A percentile compares a stretch with the other conserved stretches of the same genome.
phyloP scores from a whole-genome alignment of 192 early-diverging fungal genomes.

The Gamsiella multidivaricata region DNA sequence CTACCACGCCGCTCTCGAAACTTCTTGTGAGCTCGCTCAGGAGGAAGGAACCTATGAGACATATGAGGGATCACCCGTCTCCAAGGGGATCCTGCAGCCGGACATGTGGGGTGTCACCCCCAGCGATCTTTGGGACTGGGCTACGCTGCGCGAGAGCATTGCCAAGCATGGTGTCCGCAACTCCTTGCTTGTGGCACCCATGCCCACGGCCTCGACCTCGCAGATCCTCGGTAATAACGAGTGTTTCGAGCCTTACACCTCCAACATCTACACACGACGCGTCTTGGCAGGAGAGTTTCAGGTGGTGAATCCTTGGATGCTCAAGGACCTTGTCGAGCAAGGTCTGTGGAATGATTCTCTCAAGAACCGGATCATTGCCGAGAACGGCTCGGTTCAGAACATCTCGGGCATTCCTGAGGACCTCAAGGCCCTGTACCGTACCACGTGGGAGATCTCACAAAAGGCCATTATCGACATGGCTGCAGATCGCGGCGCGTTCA shows the following conservation, averaged over 20 bases:
- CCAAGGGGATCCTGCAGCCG: conserved; percentile 90
- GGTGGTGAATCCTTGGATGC: conserved; percentile 94
- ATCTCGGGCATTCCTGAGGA: conserved; percentile 82
- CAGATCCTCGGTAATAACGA: conserved; percentile 99
- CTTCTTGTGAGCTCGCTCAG: conserved; percentile 90
- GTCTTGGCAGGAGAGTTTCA: conserved; percentile 98
- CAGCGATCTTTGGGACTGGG: conserved; percentile 93
- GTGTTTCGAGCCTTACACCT: conserved; percentile 93
- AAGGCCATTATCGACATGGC: conserved; percentile 93
- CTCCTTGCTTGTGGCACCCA: conserved; percentile 93
- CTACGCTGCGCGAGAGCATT: conserved; percentile 80
- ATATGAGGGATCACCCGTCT: conserved; percentile 89
- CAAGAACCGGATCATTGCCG: conserved; percentile 94
- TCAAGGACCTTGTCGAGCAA: conserved; percentile 93
- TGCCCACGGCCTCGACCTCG: conserved; percentile 97
- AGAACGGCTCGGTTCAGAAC: conserved; percentile 87
- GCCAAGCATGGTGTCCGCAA: conserved; percentile 91
- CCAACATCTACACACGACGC: conserved; percentile 97
- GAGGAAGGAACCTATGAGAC: conserved; percentile 83
- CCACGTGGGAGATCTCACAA: conserved; percentile 95
- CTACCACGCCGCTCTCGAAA: conserved; percentile 93
- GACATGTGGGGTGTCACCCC: conserved; percentile 92
- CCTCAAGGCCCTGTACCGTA: conserved; percentile 93
- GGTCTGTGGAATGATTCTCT: conserved; percentile 93
- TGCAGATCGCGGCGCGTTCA: conserved; percentile 95